phyloP scores from a whole-genome alignment of 2,329 filamentous ascomycete species.

The Neopestalotiopsis sp. region DNA sequence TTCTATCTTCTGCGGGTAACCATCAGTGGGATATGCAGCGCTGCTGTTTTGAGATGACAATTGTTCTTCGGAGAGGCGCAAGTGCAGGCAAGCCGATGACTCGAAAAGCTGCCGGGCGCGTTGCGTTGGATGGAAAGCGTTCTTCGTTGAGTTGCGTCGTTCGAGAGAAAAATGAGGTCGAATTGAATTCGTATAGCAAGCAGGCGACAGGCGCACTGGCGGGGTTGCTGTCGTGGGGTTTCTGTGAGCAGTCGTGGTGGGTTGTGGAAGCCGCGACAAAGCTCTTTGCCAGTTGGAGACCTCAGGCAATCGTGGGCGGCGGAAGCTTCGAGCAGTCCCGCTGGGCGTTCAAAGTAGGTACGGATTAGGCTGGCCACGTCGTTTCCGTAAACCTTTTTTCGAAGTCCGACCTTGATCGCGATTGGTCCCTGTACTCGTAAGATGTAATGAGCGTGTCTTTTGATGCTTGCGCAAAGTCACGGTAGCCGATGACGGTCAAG shows the following conservation, averaged over 20 bases:
- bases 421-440: neutral
- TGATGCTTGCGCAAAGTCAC: neutral
- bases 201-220: too few species aligned
- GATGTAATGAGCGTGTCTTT: neutral
- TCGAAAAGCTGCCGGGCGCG: neutral
- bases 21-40: slow-evolving; percentile 27
- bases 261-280: neutral
- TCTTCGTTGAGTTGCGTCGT: neutral
- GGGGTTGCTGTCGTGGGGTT: too few species aligned
- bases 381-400: neutral
- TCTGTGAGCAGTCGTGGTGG: neutral
- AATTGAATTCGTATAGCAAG: too few species aligned
- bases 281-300: too few species aligned
- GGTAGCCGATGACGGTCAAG: neutral
- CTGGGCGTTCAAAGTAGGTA: neutral
- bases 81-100: neutral
- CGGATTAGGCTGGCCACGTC: neutral
- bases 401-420: neutral
- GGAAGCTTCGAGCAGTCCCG: neutral
- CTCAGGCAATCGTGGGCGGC: too few species aligned
- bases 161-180: too few species aligned
- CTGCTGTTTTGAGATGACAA: slow-evolving; percentile 1
- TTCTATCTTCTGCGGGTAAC: slow-evolving; percentile 12
- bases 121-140: neutral
- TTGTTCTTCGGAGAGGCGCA: neutral